Conservation (phyloP, 75 land plant genomes). For the Cunninghamia lanceolata region DNA sequence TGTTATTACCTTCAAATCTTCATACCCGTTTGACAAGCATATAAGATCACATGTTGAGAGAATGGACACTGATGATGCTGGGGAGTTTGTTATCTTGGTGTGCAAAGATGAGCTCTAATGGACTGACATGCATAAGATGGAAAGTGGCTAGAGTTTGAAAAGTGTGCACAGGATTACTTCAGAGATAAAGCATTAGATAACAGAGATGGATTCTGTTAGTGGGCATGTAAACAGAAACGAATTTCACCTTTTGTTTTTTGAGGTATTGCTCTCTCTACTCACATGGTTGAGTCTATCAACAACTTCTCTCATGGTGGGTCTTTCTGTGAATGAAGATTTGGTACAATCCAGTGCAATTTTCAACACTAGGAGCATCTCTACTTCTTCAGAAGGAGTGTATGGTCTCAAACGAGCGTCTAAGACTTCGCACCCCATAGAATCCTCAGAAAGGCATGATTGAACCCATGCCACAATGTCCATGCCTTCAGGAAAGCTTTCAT, state of each 20-base stretch:
- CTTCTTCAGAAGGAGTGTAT: slow-evolving; percentile 34
- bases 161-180: not conserved
- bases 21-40: not conserved
- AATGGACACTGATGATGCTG: not conserved
- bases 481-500: slow-evolving; percentile 57
- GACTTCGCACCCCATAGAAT: slow-evolving; percentile 27
- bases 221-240: not conserved
- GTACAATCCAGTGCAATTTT: slow-evolving; percentile 85
- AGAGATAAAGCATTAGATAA: not conserved
- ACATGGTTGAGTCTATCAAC: slow-evolving; percentile 45
- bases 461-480: slow-evolving; percentile 92
- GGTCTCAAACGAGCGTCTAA: slow-evolving; percentile 56
- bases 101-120: not conserved
- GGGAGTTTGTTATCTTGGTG: not conserved
- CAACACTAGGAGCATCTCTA: slow-evolving; percentile 60
- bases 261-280: not conserved
- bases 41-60: not conserved
- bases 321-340: slow-evolving; percentile 46
- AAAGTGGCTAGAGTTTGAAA: not conserved
- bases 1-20: not conserved
- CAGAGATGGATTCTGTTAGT: not conserved
- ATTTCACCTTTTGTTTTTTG: slow-evolving; percentile 9
- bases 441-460: slow-evolving; percentile 30
- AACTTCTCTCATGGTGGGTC: slow-evolving; percentile 70
- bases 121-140: not conserved